Percentiles rank a stretch among this genome's conserved stretches.
phyloP scores from a whole-genome alignment of 2,329 filamentous ascomycete species.

The Amauroascus verrucosus region DNA sequence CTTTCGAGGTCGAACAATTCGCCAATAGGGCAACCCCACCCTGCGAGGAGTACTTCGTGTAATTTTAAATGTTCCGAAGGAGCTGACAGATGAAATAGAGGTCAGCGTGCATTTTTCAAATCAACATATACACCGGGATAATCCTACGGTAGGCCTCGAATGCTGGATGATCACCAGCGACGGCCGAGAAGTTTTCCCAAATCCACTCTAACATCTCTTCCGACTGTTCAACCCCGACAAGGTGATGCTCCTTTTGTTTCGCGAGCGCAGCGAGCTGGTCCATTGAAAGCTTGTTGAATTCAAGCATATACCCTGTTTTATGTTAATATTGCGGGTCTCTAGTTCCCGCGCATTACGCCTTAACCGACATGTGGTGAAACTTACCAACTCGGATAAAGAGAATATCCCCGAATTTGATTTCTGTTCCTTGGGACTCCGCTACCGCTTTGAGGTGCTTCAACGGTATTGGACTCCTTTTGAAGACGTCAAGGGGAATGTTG shows the following conservation, averaged over 20 bases:
- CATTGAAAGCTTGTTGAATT: constrained; percentile 10
- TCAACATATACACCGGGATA: background rate
- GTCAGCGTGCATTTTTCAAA: background rate
- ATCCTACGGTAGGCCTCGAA: constrained; percentile 38
- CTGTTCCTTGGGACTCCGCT: constrained; percentile 35
- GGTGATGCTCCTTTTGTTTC: constrained; percentile 25
- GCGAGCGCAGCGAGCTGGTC: constrained; percentile 9
- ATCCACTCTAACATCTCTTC: constrained; percentile 47
- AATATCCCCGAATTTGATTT: constrained; percentile 44
- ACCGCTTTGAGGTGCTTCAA: constrained; percentile 31
- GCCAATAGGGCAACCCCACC: constrained; percentile 43
- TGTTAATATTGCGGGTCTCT: background rate
- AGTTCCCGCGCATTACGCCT: constrained; percentile 4
- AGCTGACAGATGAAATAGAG: background rate
- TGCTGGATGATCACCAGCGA: constrained; percentile 48
- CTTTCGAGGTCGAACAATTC: constrained; percentile 41
- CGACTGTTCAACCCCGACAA: constrained; percentile 42
- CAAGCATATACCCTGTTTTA: constrained; percentile 14
- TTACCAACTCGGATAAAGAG: constrained; percentile 41
- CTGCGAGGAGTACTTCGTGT: constrained; percentile 42
- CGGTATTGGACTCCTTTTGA: constrained; percentile 34
- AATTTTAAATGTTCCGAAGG: constrained; percentile 18
- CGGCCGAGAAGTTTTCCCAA: constrained; percentile 50
- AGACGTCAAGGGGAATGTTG: constrained; percentile 32
- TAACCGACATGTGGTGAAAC: constrained; percentile 24